Percentiles rank a stretch among this genome's conserved stretches.
These are phyloP conservation scores for Penicillium paneum DNA, from an alignment of 2,329 filamentous ascomycete species.

Conservation along the genomic window DNA sequence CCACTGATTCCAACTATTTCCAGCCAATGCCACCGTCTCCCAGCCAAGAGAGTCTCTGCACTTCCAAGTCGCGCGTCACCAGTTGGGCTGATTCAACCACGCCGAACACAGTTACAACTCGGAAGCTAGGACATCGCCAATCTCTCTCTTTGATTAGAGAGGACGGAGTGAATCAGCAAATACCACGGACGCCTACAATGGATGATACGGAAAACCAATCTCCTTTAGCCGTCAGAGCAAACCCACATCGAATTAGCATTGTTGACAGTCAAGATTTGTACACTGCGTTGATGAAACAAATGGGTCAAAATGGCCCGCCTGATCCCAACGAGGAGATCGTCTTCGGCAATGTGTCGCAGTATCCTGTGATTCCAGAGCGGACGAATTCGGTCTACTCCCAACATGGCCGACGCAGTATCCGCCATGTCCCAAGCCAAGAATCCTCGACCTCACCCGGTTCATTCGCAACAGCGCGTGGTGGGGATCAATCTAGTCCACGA, in stretches of 20 bases:
- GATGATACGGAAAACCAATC: not conserved
- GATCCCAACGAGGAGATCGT: constrained; percentile 24
- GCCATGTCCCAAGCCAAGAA: constrained; percentile 30
- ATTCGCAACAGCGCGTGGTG: constrained; percentile 30
- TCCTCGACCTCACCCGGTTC: constrained; percentile 31
- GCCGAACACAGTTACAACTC: constrained; percentile 40
- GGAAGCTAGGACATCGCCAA: constrained; percentile 33
- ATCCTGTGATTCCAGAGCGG: constrained; percentile 30
- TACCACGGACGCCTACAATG: constrained; percentile 1
- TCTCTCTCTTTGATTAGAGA: constrained; percentile 47
- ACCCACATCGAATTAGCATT: constrained; percentile 19
- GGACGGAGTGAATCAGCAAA: constrained; percentile 28
- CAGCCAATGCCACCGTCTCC: constrained; percentile 25
- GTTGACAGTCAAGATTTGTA: constrained; percentile 43
- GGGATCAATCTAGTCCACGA: constrained; percentile 23
- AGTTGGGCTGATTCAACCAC: constrained; percentile 50
- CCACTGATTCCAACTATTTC: constrained; percentile 6
- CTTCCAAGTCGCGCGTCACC: constrained; percentile 45
- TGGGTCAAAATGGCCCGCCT: constrained; percentile 26
- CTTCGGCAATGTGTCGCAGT: constrained; percentile 31
- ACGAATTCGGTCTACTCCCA: constrained; percentile 26
- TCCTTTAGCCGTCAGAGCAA: constrained; percentile 17
- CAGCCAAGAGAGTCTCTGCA: constrained; percentile 35
- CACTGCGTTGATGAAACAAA: constrained; percentile 43
- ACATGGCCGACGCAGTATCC: constrained; percentile 29